phyloP scores from a whole-genome alignment of 1,284 basidiomycete genomes.

The Papiliotrema terrestris region DNA sequence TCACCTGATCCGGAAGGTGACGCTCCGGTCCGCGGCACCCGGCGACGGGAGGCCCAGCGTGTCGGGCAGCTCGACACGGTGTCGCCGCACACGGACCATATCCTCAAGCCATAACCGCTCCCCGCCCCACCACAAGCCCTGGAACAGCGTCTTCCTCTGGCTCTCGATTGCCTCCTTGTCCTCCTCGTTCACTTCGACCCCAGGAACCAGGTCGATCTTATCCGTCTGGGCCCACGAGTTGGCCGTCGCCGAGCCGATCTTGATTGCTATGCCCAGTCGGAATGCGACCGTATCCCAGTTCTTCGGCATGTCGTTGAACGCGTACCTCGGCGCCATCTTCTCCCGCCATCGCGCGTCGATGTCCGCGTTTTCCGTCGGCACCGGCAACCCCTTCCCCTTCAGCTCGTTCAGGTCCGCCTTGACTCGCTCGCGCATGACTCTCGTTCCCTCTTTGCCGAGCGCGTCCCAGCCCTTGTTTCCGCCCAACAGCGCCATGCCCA shows the following conservation, averaged over 20 bases:
- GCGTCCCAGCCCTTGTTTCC: slow-evolving; percentile 26
- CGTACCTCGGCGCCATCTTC: slow-evolving; percentile 27
- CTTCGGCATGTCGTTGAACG: slow-evolving; percentile 26
- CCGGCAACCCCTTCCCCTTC: slow-evolving; percentile 1
- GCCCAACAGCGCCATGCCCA: slow-evolving; percentile 29
- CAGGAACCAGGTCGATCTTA: slow-evolving; percentile 25
- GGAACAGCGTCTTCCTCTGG: slow-evolving; percentile 30
- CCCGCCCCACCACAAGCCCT: slow-evolving; percentile 78
- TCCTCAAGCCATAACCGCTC: slow-evolving; percentile 86
- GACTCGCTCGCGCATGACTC: slow-evolving; percentile 23
- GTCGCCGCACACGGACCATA: slow-evolving; percentile 61
- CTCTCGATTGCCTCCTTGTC: slow-evolving; percentile 23
- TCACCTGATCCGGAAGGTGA: slow-evolving; percentile 35
- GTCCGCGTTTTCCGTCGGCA: slow-evolving; percentile 7
- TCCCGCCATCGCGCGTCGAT: slow-evolving; percentile 26
- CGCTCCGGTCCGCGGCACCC: slow-evolving; percentile 19
- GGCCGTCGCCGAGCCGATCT: slow-evolving; percentile 22
- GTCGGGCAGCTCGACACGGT: slow-evolving; percentile 25
- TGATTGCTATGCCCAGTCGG: slow-evolving; percentile 30
- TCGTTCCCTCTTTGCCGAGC: slow-evolving; percentile 23
- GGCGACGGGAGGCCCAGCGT: slow-evolving; percentile 13
- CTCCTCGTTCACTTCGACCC: slow-evolving; percentile 18
- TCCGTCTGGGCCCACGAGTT: slow-evolving; percentile 41
- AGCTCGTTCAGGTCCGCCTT: slow-evolving; percentile 18
- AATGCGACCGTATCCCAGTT: slow-evolving; percentile 28